Base-by-base conservation (phyloP, 495 filamentous ascomycete genomes). In the Amorphotheca resinae region DNA sequence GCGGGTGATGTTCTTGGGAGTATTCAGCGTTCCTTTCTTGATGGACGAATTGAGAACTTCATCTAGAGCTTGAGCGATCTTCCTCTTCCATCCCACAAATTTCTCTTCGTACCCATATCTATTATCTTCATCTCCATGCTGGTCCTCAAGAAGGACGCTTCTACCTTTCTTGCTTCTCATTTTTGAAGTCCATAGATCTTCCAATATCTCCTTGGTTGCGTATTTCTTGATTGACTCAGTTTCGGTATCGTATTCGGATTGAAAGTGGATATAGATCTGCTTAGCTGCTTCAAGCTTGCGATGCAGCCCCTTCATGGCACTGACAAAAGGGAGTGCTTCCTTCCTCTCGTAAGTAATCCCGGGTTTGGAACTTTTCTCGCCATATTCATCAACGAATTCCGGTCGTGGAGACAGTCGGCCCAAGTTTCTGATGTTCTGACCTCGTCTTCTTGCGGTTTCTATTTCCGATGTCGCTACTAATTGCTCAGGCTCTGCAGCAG, bases 151-250 rank as follows among this genome's bases (percentile, higher is more conserved):
- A n/a, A n/a, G n/a, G n/a, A n/a, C n/a, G n/a, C n/a, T n/a, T n/a
- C n/a, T n/a, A n/a, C n/a, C 44, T 40, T 33, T 33, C 22, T 53
- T 45, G 17, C 53, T 36, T 15, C 45, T 40, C 6, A 57, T 53
- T 42, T 48, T 64, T 32, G 45, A 44, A 28, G 44, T 42, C 59
- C 60, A 64, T 9, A 63, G 46, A n/a, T 50, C 34, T 17, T 48
- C 49, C 18, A 63, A 47, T 21, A 57, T 38, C 33, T 53, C 46
- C 9, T 23, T 31, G 8, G 42, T 35, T 18, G 45, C 48, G 40
- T 60, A 65, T 25, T 53, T 43, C 30, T 42, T 56, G 34, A 62
- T 52, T 1, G 14, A 18, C 2, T 28, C 18, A 25, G 58, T 49
- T 30, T 63, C 57, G 1, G 26, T 37, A 9, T 53, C 52, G 28